These are phyloP conservation scores for Kodamaea laetipori DNA, from an alignment of 805 yeast genomes.

Conservation along the genomic window DNA sequence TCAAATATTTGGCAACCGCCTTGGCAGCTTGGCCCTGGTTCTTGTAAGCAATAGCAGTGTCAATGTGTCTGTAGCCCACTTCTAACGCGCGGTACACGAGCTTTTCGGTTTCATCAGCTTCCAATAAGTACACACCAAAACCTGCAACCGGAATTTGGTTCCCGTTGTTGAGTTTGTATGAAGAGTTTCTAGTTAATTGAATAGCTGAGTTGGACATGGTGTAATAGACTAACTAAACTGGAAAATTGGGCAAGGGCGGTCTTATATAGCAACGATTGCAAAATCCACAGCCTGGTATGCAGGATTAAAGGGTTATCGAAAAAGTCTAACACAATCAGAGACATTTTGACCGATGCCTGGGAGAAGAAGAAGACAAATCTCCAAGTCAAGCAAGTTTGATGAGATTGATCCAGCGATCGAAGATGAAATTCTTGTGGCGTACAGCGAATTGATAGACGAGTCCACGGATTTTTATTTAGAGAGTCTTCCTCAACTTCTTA, in stretches of 20 bases:
- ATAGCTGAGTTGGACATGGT: slow-evolving; percentile 40
- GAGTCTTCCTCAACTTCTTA: slow-evolving; percentile 29
- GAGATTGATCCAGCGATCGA: slow-evolving; percentile 26
- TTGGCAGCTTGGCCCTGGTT: slow-evolving; percentile 64
- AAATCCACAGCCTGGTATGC: neutral
- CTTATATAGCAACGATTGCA: neutral
- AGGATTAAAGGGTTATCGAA: too few species aligned
- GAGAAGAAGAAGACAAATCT: slow-evolving; percentile 2
- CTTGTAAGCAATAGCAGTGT: slow-evolving; percentile 66
- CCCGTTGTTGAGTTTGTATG: slow-evolving; percentile 56
- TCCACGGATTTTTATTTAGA: slow-evolving; percentile 31
- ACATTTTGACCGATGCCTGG: slow-evolving; percentile 3
- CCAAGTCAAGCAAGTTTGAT: slow-evolving; percentile 16
- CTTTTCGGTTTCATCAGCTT: slow-evolving; percentile 38
- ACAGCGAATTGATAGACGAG: slow-evolving; percentile 25
- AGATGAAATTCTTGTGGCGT: slow-evolving; percentile 39
- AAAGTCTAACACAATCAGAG: neutral
- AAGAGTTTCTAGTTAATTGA: slow-evolving; percentile 35
- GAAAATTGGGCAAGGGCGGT: neutral
- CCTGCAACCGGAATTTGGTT: slow-evolving; percentile 57
- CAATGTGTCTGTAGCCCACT: slow-evolving; percentile 73
- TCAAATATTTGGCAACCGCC: slow-evolving; percentile 57
- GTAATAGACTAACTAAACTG: neutral
- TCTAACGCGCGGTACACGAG: slow-evolving; percentile 59
- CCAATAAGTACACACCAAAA: slow-evolving; percentile 53